A percentile compares a stretch with the other conserved stretches of the same genome.
Evolutionary conservation across 306 rosid genomes (phyloP).

Genomic region (Cucurbita moschata): DNA sequence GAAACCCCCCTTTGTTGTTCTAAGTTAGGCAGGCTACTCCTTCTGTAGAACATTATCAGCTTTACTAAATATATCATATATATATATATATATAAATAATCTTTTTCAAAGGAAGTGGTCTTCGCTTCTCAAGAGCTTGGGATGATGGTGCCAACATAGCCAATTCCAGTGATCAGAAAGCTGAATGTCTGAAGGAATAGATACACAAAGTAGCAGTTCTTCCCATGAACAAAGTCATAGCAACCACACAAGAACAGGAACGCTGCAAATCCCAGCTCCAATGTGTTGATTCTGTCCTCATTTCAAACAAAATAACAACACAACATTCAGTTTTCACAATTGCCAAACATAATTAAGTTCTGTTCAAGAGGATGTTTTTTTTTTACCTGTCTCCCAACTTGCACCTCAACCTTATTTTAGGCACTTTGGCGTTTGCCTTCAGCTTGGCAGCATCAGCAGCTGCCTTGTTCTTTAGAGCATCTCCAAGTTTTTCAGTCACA

Average conservation of each 20-base stretch:
- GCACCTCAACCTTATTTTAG: constrained; percentile 37
- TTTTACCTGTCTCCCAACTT: constrained; percentile 55
- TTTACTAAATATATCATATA: not conserved
- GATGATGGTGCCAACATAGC: constrained; percentile 89
- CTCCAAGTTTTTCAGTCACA: constrained; percentile 95
- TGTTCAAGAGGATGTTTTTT: not conserved
- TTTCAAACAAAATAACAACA: not conserved
- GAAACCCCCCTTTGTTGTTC: not conserved
- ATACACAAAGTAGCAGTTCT: constrained; percentile 79
- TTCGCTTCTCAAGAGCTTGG: constrained; percentile 28
- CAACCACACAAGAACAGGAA: constrained; percentile 92
- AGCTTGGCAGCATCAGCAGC: constrained; percentile 65
- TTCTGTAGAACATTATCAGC: not conserved
- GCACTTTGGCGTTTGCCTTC: constrained; percentile 38
- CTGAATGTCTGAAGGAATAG: constrained; percentile 84
- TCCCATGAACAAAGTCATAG: constrained; percentile 84
- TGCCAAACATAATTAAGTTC: not conserved
- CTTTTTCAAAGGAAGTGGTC: not conserved
- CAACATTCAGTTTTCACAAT: not conserved
- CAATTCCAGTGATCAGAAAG: constrained; percentile 79
- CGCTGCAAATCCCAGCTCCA: constrained; percentile 86
- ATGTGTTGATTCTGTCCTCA: constrained; percentile 41
- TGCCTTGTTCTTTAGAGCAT: constrained; percentile 50
- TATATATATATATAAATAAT: not conserved
- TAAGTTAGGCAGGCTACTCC: constrained; percentile 1